Base-by-base conservation (phyloP, 78 protist species). In the Mantamonas sphyraenae region DNA sequence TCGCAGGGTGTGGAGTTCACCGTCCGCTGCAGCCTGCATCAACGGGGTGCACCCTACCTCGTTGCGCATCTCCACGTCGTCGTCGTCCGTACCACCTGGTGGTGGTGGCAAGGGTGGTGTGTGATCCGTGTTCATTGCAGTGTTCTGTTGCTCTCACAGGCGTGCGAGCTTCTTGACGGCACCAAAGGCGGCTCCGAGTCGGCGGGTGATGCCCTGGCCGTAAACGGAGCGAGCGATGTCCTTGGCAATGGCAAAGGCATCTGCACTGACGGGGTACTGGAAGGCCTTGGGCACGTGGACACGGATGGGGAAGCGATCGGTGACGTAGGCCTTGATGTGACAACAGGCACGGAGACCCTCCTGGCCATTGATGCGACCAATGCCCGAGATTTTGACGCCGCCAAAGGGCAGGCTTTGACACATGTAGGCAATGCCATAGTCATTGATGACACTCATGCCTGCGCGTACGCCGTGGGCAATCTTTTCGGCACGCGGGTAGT, bases 331-430 rank as follows among this genome's bases (percentile, higher is more conserved):
- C 10, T 68, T 75, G 55, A 65, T 74, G 62, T 68, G 69, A 4
- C 77, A 63, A 75, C 64, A 68, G 34, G 73, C 84, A 33, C 82
- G 62, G 4, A 82, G 64, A 42, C 87, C 87, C n/a, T 82, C 87
- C 47, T 68, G 74, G n/a, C 87, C 87, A 47, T 72, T 73, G 79
- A 82, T 76, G 30, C 82, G 62, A n/a, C 80, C 87, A 30, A 82
- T 76, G 34, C 87, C 87, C 43, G 87, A 82, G 47, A 62, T 81
- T 53, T 87, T 87, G 60, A 81, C 82, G 39, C 92, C 92, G 62
- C 92, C 92, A 45, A 87, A 87, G 53, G 92, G 92, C 19, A 87
- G 77, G 38, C 79, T 70, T 64, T 87, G 92, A 35, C 76, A 68
- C 42, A 82, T 57, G 43, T 87, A 87, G 35, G 71, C 74, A n/a